Evolutionary conservation across 768 basidiomycete genomes (phyloP), one percentile per base, ranked within the genome.

Genomic region (Lactarius quietus): DNA sequence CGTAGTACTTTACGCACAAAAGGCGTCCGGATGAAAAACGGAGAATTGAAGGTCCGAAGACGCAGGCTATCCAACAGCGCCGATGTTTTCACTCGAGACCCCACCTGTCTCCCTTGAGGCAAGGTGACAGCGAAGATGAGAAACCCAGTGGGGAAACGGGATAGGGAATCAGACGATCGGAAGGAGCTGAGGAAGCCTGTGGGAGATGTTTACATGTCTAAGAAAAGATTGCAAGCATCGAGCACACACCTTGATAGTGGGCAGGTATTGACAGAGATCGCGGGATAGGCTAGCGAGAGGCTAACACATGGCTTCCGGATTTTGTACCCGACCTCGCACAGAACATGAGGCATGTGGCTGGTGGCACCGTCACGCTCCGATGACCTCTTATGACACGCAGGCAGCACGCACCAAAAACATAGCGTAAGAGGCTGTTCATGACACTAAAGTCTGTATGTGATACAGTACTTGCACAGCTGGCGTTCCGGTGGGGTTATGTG

Each of bases 31-130:
- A 56, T 63, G 68, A 67, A 62, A 63, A 67, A 62, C 57, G 68
- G 66, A 45, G 45, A 67, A 61, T 67, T 69, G 55, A 69, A 68
- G 68, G 68, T 69, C 68, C 68, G 68, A 67, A 68, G 61, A 62
- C 62, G 55, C 57, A 51, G 51, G 65, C 35, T 57, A 61, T 57
- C 59, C 59, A 14, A 26, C 56, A 29, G 57, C 41, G 56, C 56
- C 61, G 65, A 61, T 57, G 60, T 41, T 62, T 61, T 66, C 60
- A 57, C 56, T 64, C 29, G 5, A 58, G 56, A 45, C 28, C 23
- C 65, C 65, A 62, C 65, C 65, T 66, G 65, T 66, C 60, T 66
- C 48, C 65, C 65, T 62, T 66, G 65, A 66, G 65, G 65, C 65
- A 61, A 23, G 65, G 65, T 66, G 65, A 66, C 45, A 43, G 31